These are phyloP conservation scores for Boletus pseudo-olivaceus DNA, from an alignment of 768 basidiomycete species.

Conservation along the genomic window DNA sequence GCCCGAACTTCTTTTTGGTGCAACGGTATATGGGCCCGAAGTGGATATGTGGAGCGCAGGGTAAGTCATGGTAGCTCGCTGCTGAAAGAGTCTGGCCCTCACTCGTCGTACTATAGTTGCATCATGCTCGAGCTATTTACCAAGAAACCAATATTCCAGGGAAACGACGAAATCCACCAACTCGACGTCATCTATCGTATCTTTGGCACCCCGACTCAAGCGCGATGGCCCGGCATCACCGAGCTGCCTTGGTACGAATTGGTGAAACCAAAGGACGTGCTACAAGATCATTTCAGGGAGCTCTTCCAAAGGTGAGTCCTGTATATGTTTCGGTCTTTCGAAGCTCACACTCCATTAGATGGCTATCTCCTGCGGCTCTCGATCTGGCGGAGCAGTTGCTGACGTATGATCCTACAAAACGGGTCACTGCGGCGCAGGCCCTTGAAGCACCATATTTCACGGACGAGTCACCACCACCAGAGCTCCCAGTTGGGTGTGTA, in stretches of 20 bases:
- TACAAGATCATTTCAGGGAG: constrained; percentile 76
- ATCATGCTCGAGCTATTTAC: constrained; percentile 98
- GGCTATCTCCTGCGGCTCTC: constrained; percentile 81
- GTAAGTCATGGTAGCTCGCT: constrained; percentile 38
- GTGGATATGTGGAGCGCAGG: constrained; percentile 99
- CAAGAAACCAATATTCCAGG: constrained; percentile 96
- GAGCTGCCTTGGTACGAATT: constrained; percentile 97
- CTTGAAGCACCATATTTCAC: constrained; percentile 82
- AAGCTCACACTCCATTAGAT: constrained; percentile 42
- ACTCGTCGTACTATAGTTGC: constrained; percentile 52
- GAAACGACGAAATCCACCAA: constrained; percentile 96
- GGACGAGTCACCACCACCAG: constrained; percentile 69
- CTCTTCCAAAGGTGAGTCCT: constrained; percentile 76
- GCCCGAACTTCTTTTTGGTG: constrained; percentile 91
- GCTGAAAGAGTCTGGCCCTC: neutral
- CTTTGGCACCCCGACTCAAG: constrained; percentile 81
- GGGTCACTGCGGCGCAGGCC: constrained; percentile 77
- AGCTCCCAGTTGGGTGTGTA: constrained; percentile 75
- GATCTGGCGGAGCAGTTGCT: constrained; percentile 85
- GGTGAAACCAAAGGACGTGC: constrained; percentile 79
- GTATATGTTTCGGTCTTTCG: neutral
- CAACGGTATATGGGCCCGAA: constrained; percentile 93
- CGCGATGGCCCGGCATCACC: constrained; percentile 78
- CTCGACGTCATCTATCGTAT: constrained; percentile 89
- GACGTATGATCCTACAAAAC: constrained; percentile 72